Conservation (phyloP, 1,284 basidiomycete species). For the Phylloporus sp. region DNA sequence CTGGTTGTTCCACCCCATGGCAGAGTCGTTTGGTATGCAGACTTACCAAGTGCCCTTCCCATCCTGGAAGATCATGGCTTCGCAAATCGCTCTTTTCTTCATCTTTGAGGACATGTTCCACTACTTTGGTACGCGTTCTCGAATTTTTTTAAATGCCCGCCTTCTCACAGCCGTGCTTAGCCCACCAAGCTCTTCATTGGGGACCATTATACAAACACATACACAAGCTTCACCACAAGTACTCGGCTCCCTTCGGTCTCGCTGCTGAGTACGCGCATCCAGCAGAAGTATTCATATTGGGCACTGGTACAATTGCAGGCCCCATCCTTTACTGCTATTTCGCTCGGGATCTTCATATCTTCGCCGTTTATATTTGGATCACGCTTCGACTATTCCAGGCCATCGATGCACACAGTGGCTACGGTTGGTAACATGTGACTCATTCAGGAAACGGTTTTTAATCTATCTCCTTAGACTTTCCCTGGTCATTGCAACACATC, state of each 20-base stretch:
- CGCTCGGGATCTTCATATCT: conserved; percentile 81
- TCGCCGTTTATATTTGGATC: conserved; percentile 96
- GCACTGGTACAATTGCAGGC: conserved; percentile 86
- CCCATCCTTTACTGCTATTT: conserved; percentile 88
- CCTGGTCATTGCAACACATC: conserved; percentile 95
- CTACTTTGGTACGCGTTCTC: conserved; percentile 62
- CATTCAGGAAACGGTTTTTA: conserved; percentile 5
- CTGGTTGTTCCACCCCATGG: conserved; percentile 96
- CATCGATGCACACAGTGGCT: conserved; percentile 96
- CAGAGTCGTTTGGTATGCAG: conserved; percentile 88
- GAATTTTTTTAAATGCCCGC: background rate
- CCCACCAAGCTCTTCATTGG: conserved; percentile 91
- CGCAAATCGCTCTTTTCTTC: conserved; percentile 92
- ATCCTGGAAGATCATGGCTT: conserved; percentile 68
- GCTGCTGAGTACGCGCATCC: conserved; percentile 98
- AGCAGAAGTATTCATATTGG: conserved; percentile 90
- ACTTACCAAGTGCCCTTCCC: conserved; percentile 96
- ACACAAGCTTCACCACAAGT: conserved; percentile 98
- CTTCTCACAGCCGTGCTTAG: conserved; percentile 49
- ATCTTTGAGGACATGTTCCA: conserved; percentile 97
- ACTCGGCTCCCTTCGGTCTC: conserved; percentile 95
- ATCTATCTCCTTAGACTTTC: conserved; percentile 72
- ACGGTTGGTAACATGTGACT: conserved; percentile 59
- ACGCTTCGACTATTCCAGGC: conserved; percentile 95
- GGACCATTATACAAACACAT: conserved; percentile 95